Conservation (phyloP, 139 green algal genomes). For the Cymbomonas tetramitiformis region DNA sequence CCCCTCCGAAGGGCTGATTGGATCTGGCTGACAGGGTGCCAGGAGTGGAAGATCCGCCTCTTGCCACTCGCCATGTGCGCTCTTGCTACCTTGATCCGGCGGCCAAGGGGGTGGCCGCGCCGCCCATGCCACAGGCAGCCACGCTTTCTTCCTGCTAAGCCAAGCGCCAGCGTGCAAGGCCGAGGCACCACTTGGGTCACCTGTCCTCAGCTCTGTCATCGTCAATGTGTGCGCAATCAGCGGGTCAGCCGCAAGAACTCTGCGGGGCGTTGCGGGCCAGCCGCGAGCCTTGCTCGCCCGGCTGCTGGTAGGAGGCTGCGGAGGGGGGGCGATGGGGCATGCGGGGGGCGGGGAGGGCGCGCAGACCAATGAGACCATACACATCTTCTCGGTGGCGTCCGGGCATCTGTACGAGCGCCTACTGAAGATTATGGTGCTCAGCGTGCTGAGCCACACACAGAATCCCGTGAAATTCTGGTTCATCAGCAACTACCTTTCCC, state of each 20-base stretch:
- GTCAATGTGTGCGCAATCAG: neutral
- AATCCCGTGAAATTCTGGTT: slow-evolving; percentile 94
- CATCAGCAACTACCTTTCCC: slow-evolving; percentile 98
- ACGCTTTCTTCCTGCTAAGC: no score
- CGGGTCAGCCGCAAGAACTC: neutral
- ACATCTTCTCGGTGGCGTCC: slow-evolving; percentile 91
- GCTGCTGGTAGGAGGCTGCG: neutral
- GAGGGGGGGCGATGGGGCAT: neutral
- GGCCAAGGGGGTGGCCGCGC: no score
- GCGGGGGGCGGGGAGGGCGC: neutral
- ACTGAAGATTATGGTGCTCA: slow-evolving; percentile 97
- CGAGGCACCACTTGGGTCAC: no score
- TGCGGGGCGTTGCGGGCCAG: neutral
- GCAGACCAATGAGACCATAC: slow-evolving; percentile 41
- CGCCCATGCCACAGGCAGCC: no score
- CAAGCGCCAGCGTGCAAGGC: no score
- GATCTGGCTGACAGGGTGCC: no score
- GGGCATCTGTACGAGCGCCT: slow-evolving; percentile 97
- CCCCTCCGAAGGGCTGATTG: no score
- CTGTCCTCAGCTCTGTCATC: no score
- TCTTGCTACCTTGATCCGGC: no score
- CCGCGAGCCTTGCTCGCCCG: neutral
- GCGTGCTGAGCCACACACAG: slow-evolving; percentile 70
- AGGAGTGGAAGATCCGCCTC: no score
- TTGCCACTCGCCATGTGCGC: no score